Evolutionary conservation across 306 rosid genomes (phyloP), one percentile per base, ranked within the genome.

Genomic region (Medicago arabica): DNA sequence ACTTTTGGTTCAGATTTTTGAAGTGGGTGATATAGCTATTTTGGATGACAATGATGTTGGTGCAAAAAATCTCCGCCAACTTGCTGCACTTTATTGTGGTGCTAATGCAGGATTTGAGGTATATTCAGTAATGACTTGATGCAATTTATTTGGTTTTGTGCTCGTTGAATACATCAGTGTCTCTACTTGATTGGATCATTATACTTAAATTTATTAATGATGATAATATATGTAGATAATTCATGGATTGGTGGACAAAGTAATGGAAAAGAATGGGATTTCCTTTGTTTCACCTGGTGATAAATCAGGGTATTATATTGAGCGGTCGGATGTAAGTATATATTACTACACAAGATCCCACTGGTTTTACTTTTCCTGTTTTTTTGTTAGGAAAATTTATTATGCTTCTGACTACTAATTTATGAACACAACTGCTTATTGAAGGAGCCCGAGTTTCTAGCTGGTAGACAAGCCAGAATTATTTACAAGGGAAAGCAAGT

Each of bases 41-140:
- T 72, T 95, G 93, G 97, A 92, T 78, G 88, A 84, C 78, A 71
- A 77, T 51, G 96, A 95, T 71, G 97, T 95, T 44, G 98, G 97
- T 39, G 96, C 96, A 71, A 81, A 80, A 87, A 95, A 95, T 85
- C 70, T 43, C 67, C 91, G 90, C 21, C 97, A 86, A 58, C 92
- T 95, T 61, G 95, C 92, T 70, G 98, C 98, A 4, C 81, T 90
- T 18, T 87, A 87, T 76, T 92, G 98, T 75, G 91, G 96, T 59
- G 87, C 96, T 67, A 90, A 80, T 69, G 96, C 98, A 5, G 97
- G 98, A 74, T 92, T 90, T 80, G 98, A 95, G 96, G 98, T 92
- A 89, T 58, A 72, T 67, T 78, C 15, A 60, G 8, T 25, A 31
- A 59, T 31, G 23, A 66, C 49, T 18, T 39, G 49, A 31, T 58